These are phyloP conservation scores for Sambucus nigra DNA, from an alignment of 129 eudicot species.

Conservation along the genomic window DNA sequence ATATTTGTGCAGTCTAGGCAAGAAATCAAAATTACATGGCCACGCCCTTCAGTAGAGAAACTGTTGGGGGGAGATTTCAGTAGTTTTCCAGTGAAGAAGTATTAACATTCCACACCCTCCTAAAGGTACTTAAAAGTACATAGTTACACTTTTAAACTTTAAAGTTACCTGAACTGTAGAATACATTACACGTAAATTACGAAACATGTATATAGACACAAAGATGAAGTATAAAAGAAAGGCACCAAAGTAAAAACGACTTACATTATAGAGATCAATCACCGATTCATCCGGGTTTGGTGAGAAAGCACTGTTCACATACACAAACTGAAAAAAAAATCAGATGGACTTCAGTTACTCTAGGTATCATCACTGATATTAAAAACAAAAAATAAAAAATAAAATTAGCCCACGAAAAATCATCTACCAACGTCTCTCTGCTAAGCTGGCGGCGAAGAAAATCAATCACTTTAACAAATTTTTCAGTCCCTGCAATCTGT, in stretches of 20 bases:
- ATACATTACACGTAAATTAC: not conserved
- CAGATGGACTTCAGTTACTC: constrained; percentile 1
- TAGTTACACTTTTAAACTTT: not conserved
- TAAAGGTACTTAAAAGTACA: too few relatives aligned
- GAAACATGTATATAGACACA: too few relatives aligned
- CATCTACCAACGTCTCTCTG: constrained; percentile 72
- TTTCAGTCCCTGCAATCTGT: constrained; percentile 79
- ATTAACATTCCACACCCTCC: too few relatives aligned
- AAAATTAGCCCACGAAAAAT: not conserved
- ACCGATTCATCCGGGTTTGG: constrained; percentile 90
- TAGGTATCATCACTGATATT: not conserved
- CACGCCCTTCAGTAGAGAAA: too few relatives aligned
- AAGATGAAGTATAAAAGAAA: not conserved
- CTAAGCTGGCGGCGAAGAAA: constrained; percentile 85
- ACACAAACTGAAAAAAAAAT: constrained; percentile 58
- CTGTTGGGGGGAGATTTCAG: too few relatives aligned
- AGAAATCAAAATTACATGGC: too few relatives aligned
- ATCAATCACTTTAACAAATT: constrained; percentile 77
- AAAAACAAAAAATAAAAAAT: too few relatives aligned
- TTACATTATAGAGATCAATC: constrained; percentile 70
- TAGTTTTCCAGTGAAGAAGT: too few relatives aligned
- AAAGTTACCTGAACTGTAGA: not conserved
- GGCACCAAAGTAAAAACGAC: constrained; percentile 6
- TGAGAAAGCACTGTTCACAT: constrained; percentile 90
- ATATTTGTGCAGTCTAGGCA: too few relatives aligned